These are phyloP conservation scores for Lindgomyces ingoldianus DNA, from an alignment of 495 filamentous ascomycete species.

Conservation along the genomic window DNA sequence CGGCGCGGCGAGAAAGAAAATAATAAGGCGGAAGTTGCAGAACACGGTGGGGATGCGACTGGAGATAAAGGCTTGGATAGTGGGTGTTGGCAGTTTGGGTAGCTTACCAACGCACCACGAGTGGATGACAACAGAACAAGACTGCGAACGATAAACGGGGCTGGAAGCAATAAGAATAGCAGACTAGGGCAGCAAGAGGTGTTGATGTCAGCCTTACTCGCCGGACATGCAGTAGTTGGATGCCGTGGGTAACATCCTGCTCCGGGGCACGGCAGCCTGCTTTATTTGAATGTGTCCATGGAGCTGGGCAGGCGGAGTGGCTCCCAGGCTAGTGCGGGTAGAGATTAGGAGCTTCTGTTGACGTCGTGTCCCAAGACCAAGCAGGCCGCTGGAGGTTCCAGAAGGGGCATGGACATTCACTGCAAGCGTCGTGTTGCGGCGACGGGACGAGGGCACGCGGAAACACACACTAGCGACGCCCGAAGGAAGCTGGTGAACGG, in stretches of 20 bases:
- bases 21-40: constrained; percentile 6
- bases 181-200: neutral
- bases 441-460: constrained; percentile 31
- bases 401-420: constrained; percentile 25
- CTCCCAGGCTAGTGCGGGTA: constrained; percentile 12
- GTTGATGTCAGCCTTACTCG: constrained; percentile 25
- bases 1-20: neutral
- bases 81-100: constrained; percentile 6
- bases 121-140: constrained; percentile 5
- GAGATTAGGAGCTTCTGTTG: constrained; percentile 15
- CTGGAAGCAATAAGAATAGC: neutral
- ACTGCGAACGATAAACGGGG: neutral
- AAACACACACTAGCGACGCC: constrained; percentile 23
- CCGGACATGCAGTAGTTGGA: constrained; percentile 7
- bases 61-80: neutral
- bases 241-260: neutral
- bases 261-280: neutral
- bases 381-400: neutral
- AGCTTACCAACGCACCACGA: constrained; percentile 6
- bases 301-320: constrained; percentile 18
- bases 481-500: constrained; percentile 17
- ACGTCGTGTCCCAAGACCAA: neutral
- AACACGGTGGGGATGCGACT: neutral
- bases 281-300: constrained; percentile 25
- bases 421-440: constrained; percentile 7